Evolutionary conservation across 2,329 filamentous ascomycete species (phyloP), one percentile per base, ranked within the genome.

Genomic region (Zasmidium cellare): DNA sequence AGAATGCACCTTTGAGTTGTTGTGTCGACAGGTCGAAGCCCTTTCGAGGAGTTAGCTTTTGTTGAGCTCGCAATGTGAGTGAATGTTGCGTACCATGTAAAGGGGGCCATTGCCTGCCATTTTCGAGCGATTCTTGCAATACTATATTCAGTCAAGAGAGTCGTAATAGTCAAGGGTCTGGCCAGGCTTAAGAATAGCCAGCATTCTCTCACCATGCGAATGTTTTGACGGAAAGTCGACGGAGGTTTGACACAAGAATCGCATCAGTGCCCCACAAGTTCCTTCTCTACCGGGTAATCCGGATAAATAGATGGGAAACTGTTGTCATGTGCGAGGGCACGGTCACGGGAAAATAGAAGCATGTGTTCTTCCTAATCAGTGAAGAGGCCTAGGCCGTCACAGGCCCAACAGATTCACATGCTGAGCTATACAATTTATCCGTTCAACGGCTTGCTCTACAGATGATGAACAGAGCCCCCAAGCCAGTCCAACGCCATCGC

Each of bases 11-110:
- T 83, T 99, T 97, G 57, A 97, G 83, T 74, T 97, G 93, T 76
- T 97, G 94, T 57, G 94, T 97, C 46, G 92, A 97, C 59, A 97
- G 87, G 77, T 99, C 94, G 74, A 97, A 92, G 60, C 94, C 94
- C 70, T 66, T 20, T 11, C 7, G 22, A 7, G 18, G 24, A 20
- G 18, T 61, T 38, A 58, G 47, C 28, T 31, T 20, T 5, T 28
- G 5, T 14, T 16, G n/a, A 11, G 9, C 9, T 20, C 28, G n/a
- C 12, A 57, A 9, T 5, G 12, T 41, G 47, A 28, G 47, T 28
- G 24, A 28, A 6, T 41, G 35, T 41, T 41, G 22, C 52, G 19
- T 48, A 55, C 62, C 58, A 65, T 58, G 45, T 65, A 65, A 44
- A 65, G 35, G 12, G 63, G 52, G 9, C 48, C 56, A 25, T 31